phyloP scores from a whole-genome alignment of 179 eudicot genomes.

The Silene coronaria region DNA sequence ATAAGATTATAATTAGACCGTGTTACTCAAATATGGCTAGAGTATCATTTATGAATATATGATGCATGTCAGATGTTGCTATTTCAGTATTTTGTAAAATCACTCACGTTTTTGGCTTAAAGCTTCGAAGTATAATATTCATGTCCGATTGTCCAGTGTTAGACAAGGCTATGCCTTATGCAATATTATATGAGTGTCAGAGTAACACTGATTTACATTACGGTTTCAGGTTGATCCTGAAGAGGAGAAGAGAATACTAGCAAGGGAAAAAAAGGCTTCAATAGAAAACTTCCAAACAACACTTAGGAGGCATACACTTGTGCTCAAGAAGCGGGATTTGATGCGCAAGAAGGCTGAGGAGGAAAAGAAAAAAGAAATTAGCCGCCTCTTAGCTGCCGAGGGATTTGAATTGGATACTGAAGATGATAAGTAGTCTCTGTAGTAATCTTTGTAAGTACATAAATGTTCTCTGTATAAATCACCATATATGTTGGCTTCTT shows the following conservation, averaged over 20 bases:
- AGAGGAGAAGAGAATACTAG: constrained; percentile 76
- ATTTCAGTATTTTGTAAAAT: too few species aligned
- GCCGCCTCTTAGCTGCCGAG: constrained; percentile 79
- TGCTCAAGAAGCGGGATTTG: constrained; percentile 74
- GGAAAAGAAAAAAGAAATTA: constrained; percentile 57
- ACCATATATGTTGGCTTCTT: constrained; percentile 11
- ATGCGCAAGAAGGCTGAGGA: constrained; percentile 84
- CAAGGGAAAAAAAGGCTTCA: constrained; percentile 77
- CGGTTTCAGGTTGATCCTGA: constrained; percentile 75
- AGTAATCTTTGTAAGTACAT: neutral
- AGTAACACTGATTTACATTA: too few species aligned
- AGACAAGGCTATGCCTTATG: too few species aligned
- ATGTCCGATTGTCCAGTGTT: too few species aligned
- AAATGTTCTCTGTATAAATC: constrained; percentile 5
- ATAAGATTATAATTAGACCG: neutral
- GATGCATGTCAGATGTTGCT: too few species aligned
- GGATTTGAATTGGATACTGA: constrained; percentile 84
- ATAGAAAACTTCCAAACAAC: constrained; percentile 63
- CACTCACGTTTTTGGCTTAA: too few species aligned
- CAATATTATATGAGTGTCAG: too few species aligned
- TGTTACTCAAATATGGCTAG: neutral
- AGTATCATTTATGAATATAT: too few species aligned
- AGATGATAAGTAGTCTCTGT: constrained; percentile 36
- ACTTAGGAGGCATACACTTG: constrained; percentile 77
- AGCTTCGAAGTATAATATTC: too few species aligned